A percentile compares a stretch with the other conserved stretches of the same genome.
Conservation (phyloP, 2,329 filamentous ascomycete species). For the Lasiodiplodia citricola region DNA sequence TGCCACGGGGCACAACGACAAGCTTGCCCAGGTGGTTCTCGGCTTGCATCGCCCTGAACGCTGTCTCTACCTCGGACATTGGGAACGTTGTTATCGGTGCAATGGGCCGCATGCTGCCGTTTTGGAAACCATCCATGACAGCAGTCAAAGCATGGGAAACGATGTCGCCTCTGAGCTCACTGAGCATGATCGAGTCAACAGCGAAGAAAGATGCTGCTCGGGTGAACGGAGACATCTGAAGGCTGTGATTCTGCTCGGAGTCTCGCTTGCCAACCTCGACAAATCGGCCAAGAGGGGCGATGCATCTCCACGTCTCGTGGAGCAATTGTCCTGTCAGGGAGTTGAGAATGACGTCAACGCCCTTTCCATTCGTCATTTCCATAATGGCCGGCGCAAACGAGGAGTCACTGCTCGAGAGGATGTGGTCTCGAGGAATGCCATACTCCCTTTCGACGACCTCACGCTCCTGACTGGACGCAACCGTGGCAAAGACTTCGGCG, state of each 20-base stretch:
- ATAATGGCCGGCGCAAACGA: constrained; percentile 36
- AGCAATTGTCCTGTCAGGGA: constrained; percentile 36
- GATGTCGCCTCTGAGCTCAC: too few relatives aligned
- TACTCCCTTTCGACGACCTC: constrained; percentile 33
- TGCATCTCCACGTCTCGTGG: constrained; percentile 33
- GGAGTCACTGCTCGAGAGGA: constrained; percentile 38
- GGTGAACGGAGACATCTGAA: too few relatives aligned
- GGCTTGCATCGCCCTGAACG: constrained; percentile 31
- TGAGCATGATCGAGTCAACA: neutral
- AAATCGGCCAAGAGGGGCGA: constrained; percentile 41
- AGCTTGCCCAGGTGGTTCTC: constrained; percentile 29
- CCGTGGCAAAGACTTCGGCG: constrained; percentile 39
- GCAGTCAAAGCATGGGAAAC: too few relatives aligned
- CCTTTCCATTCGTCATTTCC: constrained; percentile 34
- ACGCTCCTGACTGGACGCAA: constrained; percentile 35
- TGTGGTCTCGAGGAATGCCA: constrained; percentile 37
- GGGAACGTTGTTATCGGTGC: constrained; percentile 18
- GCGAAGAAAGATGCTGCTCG: neutral
- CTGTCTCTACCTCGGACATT: constrained; percentile 29
- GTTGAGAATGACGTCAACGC: constrained; percentile 46
- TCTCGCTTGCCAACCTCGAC: constrained; percentile 30
- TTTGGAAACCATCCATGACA: too few relatives aligned
- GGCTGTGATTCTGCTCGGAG: neutral
- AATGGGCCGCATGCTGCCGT: too few relatives aligned
- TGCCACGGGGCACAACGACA: constrained; percentile 25